Conservation (phyloP, 2,329 filamentous ascomycete species). For the Colletotrichum spinosum region DNA sequence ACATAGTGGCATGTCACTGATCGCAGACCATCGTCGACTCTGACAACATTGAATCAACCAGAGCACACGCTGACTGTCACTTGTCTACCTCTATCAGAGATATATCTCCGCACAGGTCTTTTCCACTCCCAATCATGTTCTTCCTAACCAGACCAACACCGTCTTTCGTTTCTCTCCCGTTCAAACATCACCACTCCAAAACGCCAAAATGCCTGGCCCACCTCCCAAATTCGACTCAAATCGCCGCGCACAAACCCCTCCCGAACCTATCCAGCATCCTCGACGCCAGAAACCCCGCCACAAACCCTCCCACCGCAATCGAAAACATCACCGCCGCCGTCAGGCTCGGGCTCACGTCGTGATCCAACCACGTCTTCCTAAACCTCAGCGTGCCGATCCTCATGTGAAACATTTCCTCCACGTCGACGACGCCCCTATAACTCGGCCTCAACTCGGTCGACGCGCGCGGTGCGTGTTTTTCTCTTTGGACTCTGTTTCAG, state of each 20-base stretch:
- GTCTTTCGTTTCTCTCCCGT: no score
- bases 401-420: constrained; percentile 48
- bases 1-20: no score
- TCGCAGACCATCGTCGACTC: no score
- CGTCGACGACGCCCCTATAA: constrained; percentile 26
- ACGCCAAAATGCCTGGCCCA: no score
- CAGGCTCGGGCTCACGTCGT: constrained; percentile 42
- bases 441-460: constrained; percentile 29
- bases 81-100: no score
- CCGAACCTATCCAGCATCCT: constrained; percentile 10
- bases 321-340: constrained; percentile 40
- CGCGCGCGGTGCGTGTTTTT: constrained; percentile 19
- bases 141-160: no score
- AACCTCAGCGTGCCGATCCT: constrained; percentile 46
- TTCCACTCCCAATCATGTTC: no score
- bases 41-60: no score
- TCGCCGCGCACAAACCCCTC: no score
- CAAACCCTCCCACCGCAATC: constrained; percentile 41
- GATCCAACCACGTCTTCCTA: constrained; percentile 46
- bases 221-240: no score
- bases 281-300: constrained; percentile 34
- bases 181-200: not conserved
- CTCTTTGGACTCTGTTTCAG: constrained; percentile 32
- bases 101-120: no score
- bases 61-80: no score